Evolutionary conservation across 2,329 filamentous ascomycete genomes (phyloP).

Genomic region (Aspergillus jensenii): DNA sequence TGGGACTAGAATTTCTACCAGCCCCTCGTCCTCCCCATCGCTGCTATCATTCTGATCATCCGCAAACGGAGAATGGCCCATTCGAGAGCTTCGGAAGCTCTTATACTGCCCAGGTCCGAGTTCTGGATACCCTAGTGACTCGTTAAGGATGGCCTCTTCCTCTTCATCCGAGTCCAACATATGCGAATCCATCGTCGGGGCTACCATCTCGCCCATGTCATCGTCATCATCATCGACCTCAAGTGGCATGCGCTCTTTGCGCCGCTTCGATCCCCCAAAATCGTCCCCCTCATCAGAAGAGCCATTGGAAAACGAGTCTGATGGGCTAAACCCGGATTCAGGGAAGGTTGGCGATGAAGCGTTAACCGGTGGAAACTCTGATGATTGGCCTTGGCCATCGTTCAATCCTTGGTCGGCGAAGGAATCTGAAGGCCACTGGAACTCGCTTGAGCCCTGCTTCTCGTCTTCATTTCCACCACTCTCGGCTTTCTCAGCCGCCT

Average conservation of each 20-base stretch:
- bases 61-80: constrained; percentile 33
- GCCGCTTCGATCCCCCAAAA: constrained; percentile 36
- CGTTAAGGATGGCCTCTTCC: constrained; percentile 56
- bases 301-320: constrained; percentile 40
- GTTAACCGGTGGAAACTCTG: constrained; percentile 29
- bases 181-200: constrained; percentile 42
- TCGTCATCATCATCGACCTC: constrained; percentile 58
- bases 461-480: constrained; percentile 25
- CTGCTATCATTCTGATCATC: constrained; percentile 47
- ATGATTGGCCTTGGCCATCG: constrained; percentile 26
- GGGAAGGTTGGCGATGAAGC: constrained; percentile 37
- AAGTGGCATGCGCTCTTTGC: constrained; percentile 53
- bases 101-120: constrained; percentile 48
- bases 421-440: constrained; percentile 36
- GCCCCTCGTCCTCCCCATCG: constrained; percentile 43
- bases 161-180: constrained; percentile 54
- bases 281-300: constrained; percentile 44
- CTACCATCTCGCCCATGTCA: constrained; percentile 51
- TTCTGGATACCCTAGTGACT: constrained; percentile 69
- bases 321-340: constrained; percentile 40
- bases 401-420: constrained; percentile 40
- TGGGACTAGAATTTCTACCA: constrained; percentile 48
- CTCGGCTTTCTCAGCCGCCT: constrained; percentile 47
- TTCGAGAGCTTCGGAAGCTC: constrained; percentile 43
- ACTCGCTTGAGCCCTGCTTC: constrained; percentile 19